phyloP scores from a whole-genome alignment of 176 grass and related monocot genomes.

The Eremochloa ophiuroides region DNA sequence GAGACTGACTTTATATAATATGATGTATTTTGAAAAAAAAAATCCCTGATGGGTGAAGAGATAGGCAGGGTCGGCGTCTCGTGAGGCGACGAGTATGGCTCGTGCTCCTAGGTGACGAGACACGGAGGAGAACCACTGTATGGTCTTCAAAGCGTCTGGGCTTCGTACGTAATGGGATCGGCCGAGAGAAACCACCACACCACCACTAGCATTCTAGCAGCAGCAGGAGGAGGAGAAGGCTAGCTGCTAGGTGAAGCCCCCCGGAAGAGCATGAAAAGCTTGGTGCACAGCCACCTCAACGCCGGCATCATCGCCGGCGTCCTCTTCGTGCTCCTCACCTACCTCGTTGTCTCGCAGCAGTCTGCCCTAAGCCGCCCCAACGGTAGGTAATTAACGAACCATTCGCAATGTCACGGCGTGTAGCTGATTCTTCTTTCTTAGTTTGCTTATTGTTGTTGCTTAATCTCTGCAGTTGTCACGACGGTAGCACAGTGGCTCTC shows the following conservation, averaged over 20 bases:
- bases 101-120: no score
- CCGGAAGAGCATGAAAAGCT: constrained; percentile 9
- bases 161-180: not conserved
- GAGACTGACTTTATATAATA: no score
- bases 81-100: no score
- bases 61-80: no score
- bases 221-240: not conserved
- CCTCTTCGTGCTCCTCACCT: constrained; percentile 61
- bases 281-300: constrained; percentile 29
- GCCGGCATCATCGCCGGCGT: constrained; percentile 44
- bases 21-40: no score
- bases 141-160: no score
- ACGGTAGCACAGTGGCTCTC: not conserved
- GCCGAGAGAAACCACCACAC: not conserved
- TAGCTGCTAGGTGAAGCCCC: constrained; percentile 13
- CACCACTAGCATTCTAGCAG: not conserved
- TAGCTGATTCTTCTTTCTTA: not conserved
- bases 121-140: no score
- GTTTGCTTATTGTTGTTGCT: not conserved
- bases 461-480: not conserved
- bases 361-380: not conserved
- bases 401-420: not conserved
- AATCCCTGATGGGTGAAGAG: no score
- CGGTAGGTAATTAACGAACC: constrained; percentile 28
- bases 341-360: constrained; percentile 45